These are phyloP conservation scores for Trichoderma koningii DNA, from an alignment of 2,329 filamentous ascomycete genomes.

Conservation along the genomic window DNA sequence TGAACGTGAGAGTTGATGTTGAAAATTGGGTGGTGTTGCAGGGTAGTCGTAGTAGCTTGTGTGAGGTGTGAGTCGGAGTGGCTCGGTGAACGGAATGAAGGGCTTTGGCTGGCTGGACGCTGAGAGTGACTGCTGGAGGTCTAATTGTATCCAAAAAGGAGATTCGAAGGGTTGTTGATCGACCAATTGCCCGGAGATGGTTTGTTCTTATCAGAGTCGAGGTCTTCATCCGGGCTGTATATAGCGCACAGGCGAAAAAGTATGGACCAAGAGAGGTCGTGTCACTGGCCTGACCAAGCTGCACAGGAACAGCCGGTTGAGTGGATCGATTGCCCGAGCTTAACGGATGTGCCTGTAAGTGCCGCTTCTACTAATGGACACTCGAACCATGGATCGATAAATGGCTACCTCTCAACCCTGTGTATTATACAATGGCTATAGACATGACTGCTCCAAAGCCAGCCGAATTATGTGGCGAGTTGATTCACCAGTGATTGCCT, in stretches of 20 bases:
- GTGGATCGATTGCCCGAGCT: not conserved
- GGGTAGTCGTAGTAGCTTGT: not conserved
- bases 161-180: not conserved
- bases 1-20: not conserved
- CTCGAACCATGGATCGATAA: too few species aligned
- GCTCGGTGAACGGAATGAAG: not conserved
- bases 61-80: not conserved
- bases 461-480: not conserved
- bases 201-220: not conserved
- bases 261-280: too few species aligned
- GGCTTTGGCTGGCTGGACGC: not conserved
- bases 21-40: not conserved
- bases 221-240: slow-evolving; percentile 5
- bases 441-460: not conserved
- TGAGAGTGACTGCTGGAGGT: not conserved
- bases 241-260: not conserved
- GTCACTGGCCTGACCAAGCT: not conserved
- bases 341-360: not conserved
- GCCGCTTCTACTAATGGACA: too few species aligned
- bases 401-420: too few species aligned
- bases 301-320: too few species aligned
- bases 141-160: not conserved
- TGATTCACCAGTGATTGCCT: not conserved
- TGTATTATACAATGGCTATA: not conserved
- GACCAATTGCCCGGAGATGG: not conserved